Evolutionary conservation across 169 alveolate species (phyloP).

Genomic region (Cryptosporidium parvum): DNA sequence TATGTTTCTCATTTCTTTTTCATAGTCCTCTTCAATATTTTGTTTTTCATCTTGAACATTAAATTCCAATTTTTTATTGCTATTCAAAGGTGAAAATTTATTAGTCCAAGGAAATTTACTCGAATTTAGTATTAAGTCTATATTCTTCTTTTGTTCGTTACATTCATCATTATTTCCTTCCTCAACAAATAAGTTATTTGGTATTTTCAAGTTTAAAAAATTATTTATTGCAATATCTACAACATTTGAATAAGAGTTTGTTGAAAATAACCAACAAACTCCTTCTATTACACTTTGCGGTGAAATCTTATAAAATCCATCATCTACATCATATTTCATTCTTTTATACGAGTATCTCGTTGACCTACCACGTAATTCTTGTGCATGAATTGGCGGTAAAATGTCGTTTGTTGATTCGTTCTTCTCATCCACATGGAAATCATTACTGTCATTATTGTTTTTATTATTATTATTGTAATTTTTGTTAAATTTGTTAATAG

Average conservation of each 20-base stretch:
- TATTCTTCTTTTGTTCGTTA: background rate
- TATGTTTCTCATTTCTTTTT: background rate
- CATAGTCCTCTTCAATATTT: background rate
- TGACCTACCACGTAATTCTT: conserved; percentile 45
- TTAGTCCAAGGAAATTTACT: conserved; percentile 58
- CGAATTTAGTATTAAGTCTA: conserved; percentile 22
- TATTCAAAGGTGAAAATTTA: conserved; percentile 41
- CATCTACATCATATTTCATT: conserved; percentile 45
- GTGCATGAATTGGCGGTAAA: conserved; percentile 47
- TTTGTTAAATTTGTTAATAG: conserved; percentile 22
- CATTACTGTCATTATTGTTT: background rate
- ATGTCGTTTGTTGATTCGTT: background rate
- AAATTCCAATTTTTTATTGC: background rate
- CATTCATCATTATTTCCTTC: background rate
- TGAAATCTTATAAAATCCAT: conserved; percentile 50
- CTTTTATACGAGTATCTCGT: conserved; percentile 56
- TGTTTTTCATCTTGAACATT: conserved; percentile 4
- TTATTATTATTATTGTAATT: background rate
- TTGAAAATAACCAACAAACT: conserved; percentile 60
- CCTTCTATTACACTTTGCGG: conserved; percentile 74
- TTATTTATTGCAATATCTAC: conserved; percentile 50
- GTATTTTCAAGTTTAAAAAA: conserved; percentile 53
- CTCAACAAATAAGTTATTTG: conserved; percentile 1
- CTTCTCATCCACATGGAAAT: conserved; percentile 1
- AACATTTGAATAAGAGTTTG: conserved; percentile 51